These are phyloP conservation scores for Tubosaeta sp. DNA, from an alignment of 768 basidiomycete species.

Conservation along the genomic window DNA sequence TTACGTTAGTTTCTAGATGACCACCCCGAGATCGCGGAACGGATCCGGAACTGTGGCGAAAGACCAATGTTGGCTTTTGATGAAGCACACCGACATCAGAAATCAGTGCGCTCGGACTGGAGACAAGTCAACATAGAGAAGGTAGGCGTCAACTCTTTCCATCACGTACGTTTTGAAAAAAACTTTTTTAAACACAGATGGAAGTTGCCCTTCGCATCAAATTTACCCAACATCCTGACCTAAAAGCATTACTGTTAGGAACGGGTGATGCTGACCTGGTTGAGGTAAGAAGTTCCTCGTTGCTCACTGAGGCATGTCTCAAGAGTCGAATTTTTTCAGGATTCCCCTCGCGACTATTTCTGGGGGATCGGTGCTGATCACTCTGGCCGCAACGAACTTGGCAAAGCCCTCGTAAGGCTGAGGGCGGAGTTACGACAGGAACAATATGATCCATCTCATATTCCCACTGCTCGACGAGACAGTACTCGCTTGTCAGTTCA, in stretches of 20 bases:
- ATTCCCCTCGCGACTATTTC: constrained; percentile 73
- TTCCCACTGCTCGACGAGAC: constrained; percentile 27
- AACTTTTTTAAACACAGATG: constrained; percentile 45
- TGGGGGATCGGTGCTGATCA: constrained; percentile 73
- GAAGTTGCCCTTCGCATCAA: constrained; percentile 61
- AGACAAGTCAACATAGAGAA: constrained; percentile 61
- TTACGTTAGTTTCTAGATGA: constrained; percentile 51
- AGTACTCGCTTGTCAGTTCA: constrained; percentile 29
- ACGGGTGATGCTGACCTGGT: constrained; percentile 66
- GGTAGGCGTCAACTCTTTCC: constrained; percentile 32
- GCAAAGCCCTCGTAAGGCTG: constrained; percentile 63
- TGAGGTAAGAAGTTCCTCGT: constrained; percentile 44
- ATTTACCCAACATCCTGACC: constrained; percentile 63
- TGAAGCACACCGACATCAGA: constrained; percentile 62
- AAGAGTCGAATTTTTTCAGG: constrained; percentile 32
- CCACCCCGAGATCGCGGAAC: constrained; percentile 61
- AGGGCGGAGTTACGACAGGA: constrained; percentile 48
- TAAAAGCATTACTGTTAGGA: constrained; percentile 54
- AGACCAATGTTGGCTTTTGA: constrained; percentile 61
- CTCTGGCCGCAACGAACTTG: constrained; percentile 68
- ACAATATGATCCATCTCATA: constrained; percentile 20
- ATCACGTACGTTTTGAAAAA: neutral
- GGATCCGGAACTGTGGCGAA: constrained; percentile 60
- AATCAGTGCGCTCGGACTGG: constrained; percentile 64
- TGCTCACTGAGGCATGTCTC: neutral